Conservation (phyloP, 1,139 yeast species). For the Hyphopichia fennica region DNA sequence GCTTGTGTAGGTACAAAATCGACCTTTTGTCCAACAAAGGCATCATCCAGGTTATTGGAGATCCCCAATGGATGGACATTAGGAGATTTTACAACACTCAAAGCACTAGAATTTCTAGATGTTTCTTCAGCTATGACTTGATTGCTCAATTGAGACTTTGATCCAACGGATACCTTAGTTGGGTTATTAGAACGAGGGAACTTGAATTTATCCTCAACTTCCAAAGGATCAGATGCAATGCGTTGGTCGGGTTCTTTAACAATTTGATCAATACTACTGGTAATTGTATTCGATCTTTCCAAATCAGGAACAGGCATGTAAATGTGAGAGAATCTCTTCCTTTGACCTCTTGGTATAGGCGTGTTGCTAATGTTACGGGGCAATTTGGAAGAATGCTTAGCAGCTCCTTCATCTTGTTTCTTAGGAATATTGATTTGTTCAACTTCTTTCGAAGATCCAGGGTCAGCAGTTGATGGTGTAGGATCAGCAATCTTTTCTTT, state of each 20-base stretch:
- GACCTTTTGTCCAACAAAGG: neutral
- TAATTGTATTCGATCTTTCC: neutral
- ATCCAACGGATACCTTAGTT: neutral
- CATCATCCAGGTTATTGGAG: neutral
- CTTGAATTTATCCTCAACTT: neutral
- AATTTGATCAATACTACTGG: constrained; percentile 1
- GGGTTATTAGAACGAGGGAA: constrained; percentile 2
- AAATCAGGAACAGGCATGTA: constrained; percentile 18
- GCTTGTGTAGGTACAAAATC: too few species aligned
- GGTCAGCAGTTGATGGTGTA: neutral
- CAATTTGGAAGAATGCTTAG: neutral
- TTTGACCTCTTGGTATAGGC: constrained; percentile 21
- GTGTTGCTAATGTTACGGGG: constrained; percentile 10
- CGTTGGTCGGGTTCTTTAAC: neutral
- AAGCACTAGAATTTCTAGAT: neutral
- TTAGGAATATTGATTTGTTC: neutral
- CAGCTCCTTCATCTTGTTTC: neutral
- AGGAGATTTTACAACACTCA: neutral
- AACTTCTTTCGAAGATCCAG: neutral
- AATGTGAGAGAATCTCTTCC: constrained; percentile 12
- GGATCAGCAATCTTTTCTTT: neutral
- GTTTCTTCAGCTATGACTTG: neutral
- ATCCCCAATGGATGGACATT: neutral
- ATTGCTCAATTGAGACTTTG: neutral
- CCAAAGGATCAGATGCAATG: neutral